Evolutionary conservation across 192 early-diverging fungal species (phyloP).

Genomic region (Coemansia sp.): DNA sequence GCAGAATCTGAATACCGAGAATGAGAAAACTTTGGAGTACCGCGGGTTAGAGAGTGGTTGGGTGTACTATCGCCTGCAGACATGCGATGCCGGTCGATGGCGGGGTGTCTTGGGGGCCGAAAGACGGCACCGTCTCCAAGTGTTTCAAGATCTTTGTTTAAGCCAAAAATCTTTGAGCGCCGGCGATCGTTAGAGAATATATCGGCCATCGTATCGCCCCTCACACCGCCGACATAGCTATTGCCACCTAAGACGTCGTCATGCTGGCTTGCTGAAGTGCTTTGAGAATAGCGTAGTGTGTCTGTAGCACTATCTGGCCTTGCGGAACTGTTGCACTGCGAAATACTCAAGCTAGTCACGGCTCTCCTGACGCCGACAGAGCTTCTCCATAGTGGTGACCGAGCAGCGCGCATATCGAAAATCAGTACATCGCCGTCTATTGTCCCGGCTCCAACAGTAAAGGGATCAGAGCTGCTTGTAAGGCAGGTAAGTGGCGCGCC

Average conservation of each 20-base stretch:
- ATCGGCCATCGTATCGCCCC: constrained; percentile 9
- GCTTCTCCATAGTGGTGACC: constrained; percentile 27
- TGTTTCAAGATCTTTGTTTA: not conserved
- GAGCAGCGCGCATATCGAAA: constrained; percentile 23
- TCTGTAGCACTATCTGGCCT: not conserved
- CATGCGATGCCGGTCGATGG: constrained; percentile 27
- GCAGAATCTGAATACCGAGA: not conserved
- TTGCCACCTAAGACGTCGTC: not conserved
- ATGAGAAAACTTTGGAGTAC: not conserved
- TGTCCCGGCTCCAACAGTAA: constrained; percentile 22
- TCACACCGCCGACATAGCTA: constrained; percentile 3
- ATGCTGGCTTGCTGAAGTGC: constrained; percentile 8
- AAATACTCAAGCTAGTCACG: constrained; percentile 26
- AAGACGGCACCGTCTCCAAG: not conserved
- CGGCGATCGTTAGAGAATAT: constrained; percentile 11
- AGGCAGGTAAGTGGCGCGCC: constrained; percentile 33
- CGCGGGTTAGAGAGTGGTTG: not conserved
- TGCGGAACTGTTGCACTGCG: not conserved
- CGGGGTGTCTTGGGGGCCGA: constrained; percentile 42
- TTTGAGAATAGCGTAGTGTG: constrained; percentile 10
- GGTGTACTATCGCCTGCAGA: constrained; percentile 24
- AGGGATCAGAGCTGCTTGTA: constrained; percentile 14
- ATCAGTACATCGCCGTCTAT: constrained; percentile 40
- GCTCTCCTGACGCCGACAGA: constrained; percentile 9
- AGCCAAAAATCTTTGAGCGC: constrained; percentile 1